Evolutionary conservation across 2,329 filamentous ascomycete genomes (phyloP).

Genomic region (Epichloe bromicola): DNA sequence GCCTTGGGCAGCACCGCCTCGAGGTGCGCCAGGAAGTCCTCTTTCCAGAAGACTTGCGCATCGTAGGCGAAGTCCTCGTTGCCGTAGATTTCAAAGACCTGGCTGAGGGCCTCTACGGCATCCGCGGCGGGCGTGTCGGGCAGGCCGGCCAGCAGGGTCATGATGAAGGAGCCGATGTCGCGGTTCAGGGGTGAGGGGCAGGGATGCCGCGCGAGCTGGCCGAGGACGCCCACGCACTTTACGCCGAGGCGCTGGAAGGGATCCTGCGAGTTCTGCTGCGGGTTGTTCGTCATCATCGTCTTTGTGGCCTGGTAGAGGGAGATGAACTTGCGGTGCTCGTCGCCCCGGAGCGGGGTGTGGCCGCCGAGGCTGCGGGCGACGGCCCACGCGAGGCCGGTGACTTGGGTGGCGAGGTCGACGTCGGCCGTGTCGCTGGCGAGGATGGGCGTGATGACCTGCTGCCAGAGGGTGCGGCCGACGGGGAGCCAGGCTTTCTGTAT

Average conservation of each 20-base stretch:
- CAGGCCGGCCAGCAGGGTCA: slow-evolving; percentile 38
- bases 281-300: slow-evolving; percentile 6
- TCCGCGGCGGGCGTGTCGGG: slow-evolving; percentile 43
- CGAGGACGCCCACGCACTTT: slow-evolving; percentile 54
- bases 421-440: slow-evolving; percentile 49
- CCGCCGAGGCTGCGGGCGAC: slow-evolving; percentile 42
- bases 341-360: slow-evolving; percentile 32
- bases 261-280: slow-evolving; percentile 25
- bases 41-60: slow-evolving; percentile 49
- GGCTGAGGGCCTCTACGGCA: slow-evolving; percentile 50
- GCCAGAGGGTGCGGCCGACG: slow-evolving; percentile 43
- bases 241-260: slow-evolving; percentile 50
- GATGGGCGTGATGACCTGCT: slow-evolving; percentile 39
- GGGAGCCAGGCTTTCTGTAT: slow-evolving; percentile 43
- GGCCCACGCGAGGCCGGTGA: slow-evolving; percentile 55
- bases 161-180: slow-evolving; percentile 49
- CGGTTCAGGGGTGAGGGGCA: slow-evolving; percentile 42
- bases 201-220: slow-evolving; percentile 45
- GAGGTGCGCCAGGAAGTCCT: slow-evolving; percentile 45
- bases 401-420: slow-evolving; percentile 45
- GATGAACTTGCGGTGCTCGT: slow-evolving; percentile 51
- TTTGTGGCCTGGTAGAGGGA: slow-evolving; percentile 49
- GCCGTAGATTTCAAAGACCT: slow-evolving; percentile 54
- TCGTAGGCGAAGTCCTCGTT: slow-evolving; percentile 47
- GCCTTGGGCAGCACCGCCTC: slow-evolving; percentile 40